A percentile compares a stretch with the other conserved stretches of the same genome.
These are phyloP conservation scores for Trichoderma sp. DNA, from an alignment of 2,329 filamentous ascomycete genomes.

Conservation along the genomic window DNA sequence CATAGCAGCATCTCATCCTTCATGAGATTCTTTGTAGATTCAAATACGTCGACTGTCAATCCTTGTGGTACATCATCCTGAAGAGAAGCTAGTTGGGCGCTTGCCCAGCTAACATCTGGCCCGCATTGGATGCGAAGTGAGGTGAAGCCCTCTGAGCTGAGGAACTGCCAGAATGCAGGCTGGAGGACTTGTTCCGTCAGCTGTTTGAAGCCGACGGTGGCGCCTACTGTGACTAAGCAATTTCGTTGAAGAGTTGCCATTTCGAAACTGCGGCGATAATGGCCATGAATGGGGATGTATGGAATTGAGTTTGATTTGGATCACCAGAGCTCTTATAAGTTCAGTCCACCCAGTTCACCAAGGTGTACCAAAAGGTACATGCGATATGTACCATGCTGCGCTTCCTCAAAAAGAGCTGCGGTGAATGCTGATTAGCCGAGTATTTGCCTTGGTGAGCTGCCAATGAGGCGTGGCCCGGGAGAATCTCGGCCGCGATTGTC, in stretches of 20 bases:
- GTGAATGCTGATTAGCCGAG: not conserved
- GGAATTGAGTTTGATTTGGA: not conserved
- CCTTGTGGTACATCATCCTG: constrained; percentile 28
- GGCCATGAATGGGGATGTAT: not conserved
- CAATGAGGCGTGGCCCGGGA: constrained; percentile 21
- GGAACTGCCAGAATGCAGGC: constrained; percentile 58
- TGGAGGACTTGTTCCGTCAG: constrained; percentile 67
- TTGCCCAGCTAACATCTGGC: constrained; percentile 51
- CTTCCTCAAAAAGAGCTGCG: not conserved
- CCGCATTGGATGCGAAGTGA: constrained; percentile 80
- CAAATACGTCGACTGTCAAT: constrained; percentile 34
- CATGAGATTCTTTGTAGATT: constrained; percentile 35
- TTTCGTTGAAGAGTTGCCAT: constrained; percentile 31
- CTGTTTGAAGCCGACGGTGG: constrained; percentile 77
- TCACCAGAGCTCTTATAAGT: not conserved
- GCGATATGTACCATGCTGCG: not conserved
- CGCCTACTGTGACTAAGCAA: constrained; percentile 89
- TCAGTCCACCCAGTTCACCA: not conserved
- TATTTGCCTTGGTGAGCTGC: not conserved
- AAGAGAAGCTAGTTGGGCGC: constrained; percentile 23
- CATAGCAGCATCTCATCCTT: constrained; percentile 54
- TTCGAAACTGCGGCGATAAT: not conserved
- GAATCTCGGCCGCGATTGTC: constrained; percentile 28
- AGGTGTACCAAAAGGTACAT: not conserved
- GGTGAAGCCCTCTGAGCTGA: constrained; percentile 63